phyloP scores from a whole-genome alignment of 768 basidiomycete species.

The Kwoniella europaea region DNA sequence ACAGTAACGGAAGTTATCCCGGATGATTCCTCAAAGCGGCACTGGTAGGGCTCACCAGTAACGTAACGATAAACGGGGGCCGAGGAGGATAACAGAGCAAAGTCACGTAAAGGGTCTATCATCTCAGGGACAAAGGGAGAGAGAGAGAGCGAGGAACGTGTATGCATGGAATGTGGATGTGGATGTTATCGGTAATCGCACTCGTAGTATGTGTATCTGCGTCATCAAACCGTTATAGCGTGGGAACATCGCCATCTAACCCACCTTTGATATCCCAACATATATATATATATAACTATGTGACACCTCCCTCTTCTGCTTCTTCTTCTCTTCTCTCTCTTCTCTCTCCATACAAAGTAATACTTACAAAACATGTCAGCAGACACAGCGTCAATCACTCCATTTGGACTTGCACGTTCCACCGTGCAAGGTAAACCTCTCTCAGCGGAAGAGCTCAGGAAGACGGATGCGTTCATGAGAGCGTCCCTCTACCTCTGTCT shows the following conservation, averaged over 20 bases:
- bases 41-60: background rate
- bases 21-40: background rate
- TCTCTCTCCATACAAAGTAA: background rate
- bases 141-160: background rate
- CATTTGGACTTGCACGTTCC: conserved; percentile 46
- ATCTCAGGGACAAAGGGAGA: background rate
- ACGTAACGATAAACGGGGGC: background rate
- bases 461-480: conserved; percentile 49
- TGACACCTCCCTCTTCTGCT: background rate
- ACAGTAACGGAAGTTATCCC: background rate
- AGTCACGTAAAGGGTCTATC: background rate
- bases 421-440: conserved; percentile 44
- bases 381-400: conserved; percentile 21
- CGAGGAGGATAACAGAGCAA: background rate
- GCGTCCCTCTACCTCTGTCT: conserved; percentile 62
- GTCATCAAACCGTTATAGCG: background rate
- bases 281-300: conserved; percentile 11
- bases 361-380: conserved; percentile 1
- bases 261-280: no score
- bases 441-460: conserved; percentile 46
- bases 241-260: background rate
- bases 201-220: no score
- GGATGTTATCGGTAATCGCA: no score
- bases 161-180: background rate
- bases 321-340: conserved; percentile 5